Conservation (phyloP, 495 filamentous ascomycete species). For the Viridothelium virens region DNA sequence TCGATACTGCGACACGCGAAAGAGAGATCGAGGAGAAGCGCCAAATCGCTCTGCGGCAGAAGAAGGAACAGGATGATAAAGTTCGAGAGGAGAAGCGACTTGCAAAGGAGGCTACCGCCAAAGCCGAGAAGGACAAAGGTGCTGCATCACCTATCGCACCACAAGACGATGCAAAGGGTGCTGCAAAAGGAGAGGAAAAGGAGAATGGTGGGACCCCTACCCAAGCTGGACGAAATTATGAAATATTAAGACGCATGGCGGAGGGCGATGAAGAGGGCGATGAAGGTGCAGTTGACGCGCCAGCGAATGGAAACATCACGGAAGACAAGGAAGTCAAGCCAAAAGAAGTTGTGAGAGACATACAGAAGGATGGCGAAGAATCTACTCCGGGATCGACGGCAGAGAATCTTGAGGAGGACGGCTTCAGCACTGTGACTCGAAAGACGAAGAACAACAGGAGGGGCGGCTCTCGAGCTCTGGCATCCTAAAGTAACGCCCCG, state of each 20-base stretch:
- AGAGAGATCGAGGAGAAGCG: conserved; percentile 84
- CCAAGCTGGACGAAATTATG: conserved; percentile 26
- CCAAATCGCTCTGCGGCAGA: conserved; percentile 61
- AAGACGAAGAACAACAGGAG: conserved; percentile 25
- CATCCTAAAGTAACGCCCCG: conserved; percentile 21
- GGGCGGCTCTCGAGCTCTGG: conserved; percentile 21
- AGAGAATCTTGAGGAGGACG: conserved; percentile 26
- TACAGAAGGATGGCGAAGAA: conserved; percentile 14
- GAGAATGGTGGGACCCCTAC: conserved; percentile 29
- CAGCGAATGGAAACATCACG: conserved; percentile 33
- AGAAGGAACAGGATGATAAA: conserved; percentile 85
- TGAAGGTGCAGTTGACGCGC: conserved; percentile 24
- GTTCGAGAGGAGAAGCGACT: conserved; percentile 62
- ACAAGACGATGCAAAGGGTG: conserved; percentile 21
- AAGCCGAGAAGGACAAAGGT: conserved; percentile 28
- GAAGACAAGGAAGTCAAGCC: conserved; percentile 38
- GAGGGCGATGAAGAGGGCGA: conserved; percentile 24
- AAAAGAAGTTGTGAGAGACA: conserved; percentile 29
- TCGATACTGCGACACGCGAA: conserved; percentile 81
- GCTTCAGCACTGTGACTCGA: conserved; percentile 24
- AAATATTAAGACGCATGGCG: conserved; percentile 30
- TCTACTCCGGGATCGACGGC: conserved; percentile 18
- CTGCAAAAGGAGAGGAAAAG: conserved; percentile 19
- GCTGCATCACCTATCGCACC: conserved; percentile 18
- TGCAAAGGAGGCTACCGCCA: conserved; percentile 46